Conservation (phyloP, 2,329 filamentous ascomycete species). For the Aschersonia sp. region DNA sequence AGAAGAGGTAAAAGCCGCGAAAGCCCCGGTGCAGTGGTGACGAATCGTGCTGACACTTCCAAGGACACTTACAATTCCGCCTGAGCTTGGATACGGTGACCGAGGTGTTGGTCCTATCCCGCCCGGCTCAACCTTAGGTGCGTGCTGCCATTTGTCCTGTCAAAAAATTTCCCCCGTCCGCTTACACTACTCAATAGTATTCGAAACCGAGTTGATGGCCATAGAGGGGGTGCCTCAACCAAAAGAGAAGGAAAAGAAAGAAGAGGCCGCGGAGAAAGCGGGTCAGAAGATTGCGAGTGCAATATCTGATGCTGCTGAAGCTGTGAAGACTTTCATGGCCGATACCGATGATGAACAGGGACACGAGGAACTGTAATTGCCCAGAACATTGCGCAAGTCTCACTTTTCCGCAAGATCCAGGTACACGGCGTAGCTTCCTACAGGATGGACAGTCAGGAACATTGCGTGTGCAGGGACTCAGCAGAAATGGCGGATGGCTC, state of each 20-base stretch:
- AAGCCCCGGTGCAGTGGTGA: not conserved
- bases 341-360: slow-evolving; percentile 41
- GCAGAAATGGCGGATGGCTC: too few species aligned
- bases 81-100: slow-evolving; percentile 69
- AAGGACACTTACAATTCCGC: slow-evolving; percentile 77
- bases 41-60: slow-evolving; percentile 2
- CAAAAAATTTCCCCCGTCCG: not conserved
- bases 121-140: slow-evolving; percentile 61
- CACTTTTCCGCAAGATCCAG: not conserved
- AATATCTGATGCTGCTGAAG: slow-evolving; percentile 11
- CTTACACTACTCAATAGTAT: slow-evolving; percentile 37
- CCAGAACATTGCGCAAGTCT: not conserved
- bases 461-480: too few species aligned
- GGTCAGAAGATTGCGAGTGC: slow-evolving; percentile 10
- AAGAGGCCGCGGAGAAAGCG: slow-evolving; percentile 13
- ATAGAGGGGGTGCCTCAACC: slow-evolving; percentile 55
- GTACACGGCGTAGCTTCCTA: too few species aligned
- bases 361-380: slow-evolving; percentile 43
- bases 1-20: slow-evolving; percentile 47
- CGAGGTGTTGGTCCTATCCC: slow-evolving; percentile 70
- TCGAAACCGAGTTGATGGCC: slow-evolving; percentile 78
- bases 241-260: slow-evolving; percentile 6
- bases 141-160: slow-evolving; percentile 11
- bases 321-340: slow-evolving; percentile 33
- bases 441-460: too few species aligned